Base-by-base conservation (phyloP, 2,329 filamentous ascomycete species). In the Erysiphe pulchra region DNA sequence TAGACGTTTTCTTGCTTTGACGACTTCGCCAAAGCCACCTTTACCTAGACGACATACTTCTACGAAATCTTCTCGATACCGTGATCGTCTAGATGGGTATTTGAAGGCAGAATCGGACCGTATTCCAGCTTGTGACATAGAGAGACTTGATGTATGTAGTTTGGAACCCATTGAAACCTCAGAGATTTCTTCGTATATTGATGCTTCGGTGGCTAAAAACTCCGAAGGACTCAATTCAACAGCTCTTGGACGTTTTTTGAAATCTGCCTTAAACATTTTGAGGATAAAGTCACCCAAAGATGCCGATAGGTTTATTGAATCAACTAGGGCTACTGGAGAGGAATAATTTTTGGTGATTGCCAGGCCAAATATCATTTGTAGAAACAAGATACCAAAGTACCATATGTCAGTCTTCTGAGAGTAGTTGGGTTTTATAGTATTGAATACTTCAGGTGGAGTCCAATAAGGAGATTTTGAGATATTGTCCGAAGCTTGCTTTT, bases 11-110 rank as follows among this genome's bases (percentile, higher is more conserved):
- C 87, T 74, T 2, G 87, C 87, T 59, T 93, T 92, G 46, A 95
- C 84, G 18, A 98, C 90, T 61, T 94, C 84, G 5, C 90, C 90
- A 61, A 93, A 98, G 0, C 87, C 90, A 39, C 90, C 90, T 59
- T 87, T 92, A 2, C 90, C 90, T 12, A 98, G 67, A 4, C 81
- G 74, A 13, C 83, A 84, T 56, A 90, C 77, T 61, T 95, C 86
- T 16, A 86, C 77, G 61, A 92, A 98, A 54, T 95, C 90, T 55
- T 80, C 80, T 11, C 71, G 72, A 57, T 93, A 98, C 49, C 87
- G 74, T 13, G 56, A 98, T 49, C 86, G 73, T 16, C 61, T 62
- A 28, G 40, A 42, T 12, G 8, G 14, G 16, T 30, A 28, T 42
- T 11, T 17, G 7, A 11, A 17, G 16, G 16, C 7, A n/a, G 34